Base-by-base conservation (phyloP, 495 filamentous ascomycete genomes). In the Daldinia decipiens region DNA sequence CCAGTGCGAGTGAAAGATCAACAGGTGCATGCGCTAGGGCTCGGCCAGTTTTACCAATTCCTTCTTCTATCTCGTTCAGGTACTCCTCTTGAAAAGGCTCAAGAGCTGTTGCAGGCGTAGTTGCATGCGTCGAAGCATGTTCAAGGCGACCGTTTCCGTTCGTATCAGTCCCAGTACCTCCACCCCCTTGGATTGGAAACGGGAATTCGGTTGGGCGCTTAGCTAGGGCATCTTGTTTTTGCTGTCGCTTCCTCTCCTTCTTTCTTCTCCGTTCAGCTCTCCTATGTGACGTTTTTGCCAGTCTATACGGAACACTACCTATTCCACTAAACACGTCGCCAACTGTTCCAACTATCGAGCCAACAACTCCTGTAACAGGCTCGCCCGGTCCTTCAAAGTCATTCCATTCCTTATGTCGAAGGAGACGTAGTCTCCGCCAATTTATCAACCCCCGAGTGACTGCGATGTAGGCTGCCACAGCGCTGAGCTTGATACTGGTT, bases 381-480 rank as follows among this genome's bases (percentile, higher is more conserved):
- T 93, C 91, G 0, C 90, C 91, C 0, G 91, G 90, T 0, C 91
- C 91, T 60, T 91, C 89, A 66, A 92, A 93, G 71, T 93, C 91
- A 65, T 92, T 92, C 90, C 90, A 93, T 67, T 92, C 90, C 36
- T 84, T 84, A 65, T 92, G 90, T 32, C 91, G 80, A 3, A 90
- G 70, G 19, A 92, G 79, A 45, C 87, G 82, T n/a, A 96, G 77
- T 59, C 90, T 86, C 52, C 86, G 86, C 85, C 86, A 90, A 21
- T 84, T 82, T 43, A 93, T 74, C 55, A 85, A 83, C 40, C 85
- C 83, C 67, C 82, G 80, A 56, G 87, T 79, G 0, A 91, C 84
- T 2, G 91, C 74, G 8, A 92, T 65, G 56, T 91, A 83, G 0
- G 91, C 91, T 0, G 91, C 93, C 26, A 93, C 59, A 0, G 90